Percentiles rank a stretch among this genome's conserved stretches.
Conservation (phyloP, 176 grass and related monocot species). For the Canna indica region DNA sequence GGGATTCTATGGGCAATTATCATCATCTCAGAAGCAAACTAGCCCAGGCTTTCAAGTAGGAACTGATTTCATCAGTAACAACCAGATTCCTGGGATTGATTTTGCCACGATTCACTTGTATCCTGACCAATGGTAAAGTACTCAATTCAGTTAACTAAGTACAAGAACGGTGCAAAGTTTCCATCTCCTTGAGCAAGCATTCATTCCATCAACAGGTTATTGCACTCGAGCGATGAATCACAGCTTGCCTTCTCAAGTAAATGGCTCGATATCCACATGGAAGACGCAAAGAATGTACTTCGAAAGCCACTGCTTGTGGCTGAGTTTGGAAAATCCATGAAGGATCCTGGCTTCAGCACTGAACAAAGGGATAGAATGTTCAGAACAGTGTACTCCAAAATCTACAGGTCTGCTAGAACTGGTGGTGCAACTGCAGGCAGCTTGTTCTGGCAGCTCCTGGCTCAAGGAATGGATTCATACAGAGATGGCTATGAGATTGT, state of each 20-base stretch:
- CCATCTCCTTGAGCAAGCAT: no score
- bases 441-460: constrained; percentile 83
- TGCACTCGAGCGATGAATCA: constrained; percentile 24
- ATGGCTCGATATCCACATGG: constrained; percentile 74
- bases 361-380: constrained; percentile 54
- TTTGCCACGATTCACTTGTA: constrained; percentile 96
- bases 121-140: constrained; percentile 71
- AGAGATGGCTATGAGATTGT: constrained; percentile 83
- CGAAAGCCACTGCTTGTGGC: constrained; percentile 66
- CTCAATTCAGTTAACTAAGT: not conserved
- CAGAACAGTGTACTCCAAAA: constrained; percentile 48
- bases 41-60: constrained; percentile 63
- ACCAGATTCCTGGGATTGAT: constrained; percentile 59
- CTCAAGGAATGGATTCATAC: constrained; percentile 74
- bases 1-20: constrained; percentile 64
- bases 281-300: constrained; percentile 40
- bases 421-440: constrained; percentile 48
- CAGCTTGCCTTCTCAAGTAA: constrained; percentile 54
- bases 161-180: no score
- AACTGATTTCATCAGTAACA: constrained; percentile 92
- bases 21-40: constrained; percentile 5
- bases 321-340: constrained; percentile 74
- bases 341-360: constrained; percentile 56
- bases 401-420: constrained; percentile 50
- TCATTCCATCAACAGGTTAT: constrained; percentile 39